These are phyloP conservation scores for Solanum bulbocastanum DNA, from an alignment of 257 asterid species.

Conservation along the genomic window DNA sequence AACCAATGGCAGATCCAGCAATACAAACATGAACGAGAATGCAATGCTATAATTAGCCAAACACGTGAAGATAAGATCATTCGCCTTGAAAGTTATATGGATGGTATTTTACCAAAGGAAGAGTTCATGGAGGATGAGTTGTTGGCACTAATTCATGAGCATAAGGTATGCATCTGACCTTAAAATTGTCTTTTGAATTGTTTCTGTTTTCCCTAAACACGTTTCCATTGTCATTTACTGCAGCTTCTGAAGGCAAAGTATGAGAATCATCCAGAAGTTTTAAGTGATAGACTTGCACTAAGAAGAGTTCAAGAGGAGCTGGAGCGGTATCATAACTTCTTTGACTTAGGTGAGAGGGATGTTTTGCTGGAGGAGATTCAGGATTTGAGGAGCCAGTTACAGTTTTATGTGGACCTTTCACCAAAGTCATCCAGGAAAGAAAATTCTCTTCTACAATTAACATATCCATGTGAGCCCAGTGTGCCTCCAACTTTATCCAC, in stretches of 20 bases:
- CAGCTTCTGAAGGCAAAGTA: conserved; percentile 84
- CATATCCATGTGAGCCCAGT: conserved; percentile 58
- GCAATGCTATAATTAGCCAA: conserved; percentile 77
- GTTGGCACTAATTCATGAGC: conserved; percentile 59
- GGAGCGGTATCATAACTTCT: conserved; percentile 72
- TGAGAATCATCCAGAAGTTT: conserved; percentile 84
- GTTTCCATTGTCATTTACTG: conserved; percentile 8
- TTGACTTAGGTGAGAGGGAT: conserved; percentile 92
- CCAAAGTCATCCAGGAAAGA: conserved; percentile 40
- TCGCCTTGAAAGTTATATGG: conserved; percentile 95
- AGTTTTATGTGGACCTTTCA: conserved; percentile 62
- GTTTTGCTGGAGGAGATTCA: conserved; percentile 84
- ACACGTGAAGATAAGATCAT: conserved; percentile 92
- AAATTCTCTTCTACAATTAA: conserved; percentile 47
- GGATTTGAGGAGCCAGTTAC: conserved; percentile 76
- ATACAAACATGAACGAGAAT: conserved; percentile 95
- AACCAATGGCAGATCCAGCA: conserved; percentile 66
- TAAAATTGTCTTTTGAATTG: conserved; percentile 1
- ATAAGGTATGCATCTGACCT: conserved; percentile 44
- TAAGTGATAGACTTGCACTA: conserved; percentile 65
- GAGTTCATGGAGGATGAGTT: conserved; percentile 89
- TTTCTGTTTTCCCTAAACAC: conserved; percentile 4
- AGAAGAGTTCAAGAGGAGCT: conserved; percentile 75
- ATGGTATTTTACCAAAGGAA: conserved; percentile 75
- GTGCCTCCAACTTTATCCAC: conserved; percentile 21